A percentile compares a stretch with the other conserved stretches of the same genome.
phyloP scores from a whole-genome alignment of 768 basidiomycete species.

The Naganishia vishniacii region DNA sequence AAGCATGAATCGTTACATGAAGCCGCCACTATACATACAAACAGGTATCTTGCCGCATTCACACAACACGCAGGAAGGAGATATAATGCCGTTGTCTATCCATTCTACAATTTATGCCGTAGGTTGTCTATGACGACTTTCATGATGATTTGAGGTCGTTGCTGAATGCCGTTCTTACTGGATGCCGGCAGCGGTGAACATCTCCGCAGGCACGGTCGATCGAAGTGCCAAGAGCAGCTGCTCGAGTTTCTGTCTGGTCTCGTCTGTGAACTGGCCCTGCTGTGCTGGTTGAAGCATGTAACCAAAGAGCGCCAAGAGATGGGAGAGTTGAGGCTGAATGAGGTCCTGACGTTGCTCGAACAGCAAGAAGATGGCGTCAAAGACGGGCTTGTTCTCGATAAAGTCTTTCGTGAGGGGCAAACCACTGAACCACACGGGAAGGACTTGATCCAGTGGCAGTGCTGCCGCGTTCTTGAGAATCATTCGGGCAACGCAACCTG shows the following conservation, averaged over 20 bases:
- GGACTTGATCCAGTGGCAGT: slow-evolving; percentile 66
- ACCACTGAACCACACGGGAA: slow-evolving; percentile 72
- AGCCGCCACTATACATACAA: background rate
- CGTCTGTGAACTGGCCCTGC: slow-evolving; percentile 72
- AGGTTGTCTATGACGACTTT: background rate
- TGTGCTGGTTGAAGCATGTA: slow-evolving; percentile 71
- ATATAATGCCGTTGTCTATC: slow-evolving; percentile 1
- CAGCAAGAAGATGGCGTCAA: slow-evolving; percentile 80
- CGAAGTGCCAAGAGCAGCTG: slow-evolving; percentile 68
- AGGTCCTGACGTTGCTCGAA: slow-evolving; percentile 69
- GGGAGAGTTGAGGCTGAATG: slow-evolving; percentile 70
- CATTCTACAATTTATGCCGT: background rate
- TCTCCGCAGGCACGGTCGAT: slow-evolving; percentile 66
- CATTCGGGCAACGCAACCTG: slow-evolving; percentile 82
- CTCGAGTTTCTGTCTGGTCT: slow-evolving; percentile 69
- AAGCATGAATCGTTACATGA: background rate
- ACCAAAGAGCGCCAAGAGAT: slow-evolving; percentile 69
- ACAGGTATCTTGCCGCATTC: background rate
- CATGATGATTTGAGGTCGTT: too few relatives aligned
- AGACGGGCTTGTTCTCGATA: slow-evolving; percentile 83
- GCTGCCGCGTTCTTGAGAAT: slow-evolving; percentile 71
- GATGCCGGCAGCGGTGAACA: slow-evolving; percentile 43
- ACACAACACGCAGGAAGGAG: background rate
- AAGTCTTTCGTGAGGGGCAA: slow-evolving; percentile 82
- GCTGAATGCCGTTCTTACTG: background rate